Evolutionary conservation across 495 filamentous ascomycete genomes (phyloP).

Genomic region (Hypoxylon crocopeplum): DNA sequence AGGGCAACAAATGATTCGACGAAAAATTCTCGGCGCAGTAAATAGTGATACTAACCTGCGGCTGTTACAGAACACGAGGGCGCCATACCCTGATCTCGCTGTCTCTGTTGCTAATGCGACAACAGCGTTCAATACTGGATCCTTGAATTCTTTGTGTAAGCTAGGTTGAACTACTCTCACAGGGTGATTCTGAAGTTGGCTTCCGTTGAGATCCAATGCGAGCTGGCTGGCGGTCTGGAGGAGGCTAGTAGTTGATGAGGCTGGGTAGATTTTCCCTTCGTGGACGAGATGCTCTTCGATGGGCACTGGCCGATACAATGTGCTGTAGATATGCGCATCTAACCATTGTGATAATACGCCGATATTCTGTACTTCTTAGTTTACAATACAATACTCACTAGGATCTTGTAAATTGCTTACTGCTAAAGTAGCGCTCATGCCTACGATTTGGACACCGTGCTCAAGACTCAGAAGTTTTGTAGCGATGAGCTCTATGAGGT

Average conservation of each 20-base stretch:
- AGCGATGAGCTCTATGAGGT: constrained; percentile 79
- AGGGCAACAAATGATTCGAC: not conserved
- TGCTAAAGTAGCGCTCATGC: constrained; percentile 76
- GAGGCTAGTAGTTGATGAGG: constrained; percentile 66
- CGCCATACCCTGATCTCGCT: constrained; percentile 70
- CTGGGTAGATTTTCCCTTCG: constrained; percentile 72
- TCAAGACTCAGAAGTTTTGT: constrained; percentile 77
- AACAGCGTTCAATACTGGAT: constrained; percentile 71
- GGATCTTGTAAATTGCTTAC: not conserved
- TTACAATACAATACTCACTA: not conserved
- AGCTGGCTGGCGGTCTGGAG: constrained; percentile 67
- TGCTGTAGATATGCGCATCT: constrained; percentile 73
- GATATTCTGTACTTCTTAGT: constrained; percentile 65
- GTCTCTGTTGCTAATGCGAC: constrained; percentile 73
- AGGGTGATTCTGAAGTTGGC: constrained; percentile 47
- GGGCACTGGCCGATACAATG: constrained; percentile 75
- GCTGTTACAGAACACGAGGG: constrained; percentile 77
- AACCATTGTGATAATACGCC: constrained; percentile 74
- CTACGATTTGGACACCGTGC: constrained; percentile 74
- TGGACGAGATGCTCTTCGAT: constrained; percentile 80
- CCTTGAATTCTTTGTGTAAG: constrained; percentile 64
- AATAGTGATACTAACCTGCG: constrained; percentile 44
- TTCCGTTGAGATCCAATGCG: constrained; percentile 44
- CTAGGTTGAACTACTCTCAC: constrained; percentile 62
- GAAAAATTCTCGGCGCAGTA: not conserved